phyloP scores from a whole-genome alignment of 2,329 filamentous ascomycete genomes.

The Microcyclospora tardicrescens region DNA sequence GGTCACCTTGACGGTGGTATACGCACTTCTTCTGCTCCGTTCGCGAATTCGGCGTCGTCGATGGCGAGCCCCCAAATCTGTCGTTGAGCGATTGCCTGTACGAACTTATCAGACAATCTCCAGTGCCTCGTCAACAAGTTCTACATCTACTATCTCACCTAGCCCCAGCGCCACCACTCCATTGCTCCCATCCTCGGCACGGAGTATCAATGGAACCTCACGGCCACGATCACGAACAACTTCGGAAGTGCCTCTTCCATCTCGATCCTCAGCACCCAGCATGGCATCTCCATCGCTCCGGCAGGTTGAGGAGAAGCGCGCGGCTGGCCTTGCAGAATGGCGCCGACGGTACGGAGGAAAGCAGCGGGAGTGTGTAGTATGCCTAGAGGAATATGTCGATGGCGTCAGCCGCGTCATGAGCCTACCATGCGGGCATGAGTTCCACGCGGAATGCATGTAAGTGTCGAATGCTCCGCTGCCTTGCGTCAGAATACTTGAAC shows the following conservation, averaged over 20 bases:
- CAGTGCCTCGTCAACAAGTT: slow-evolving; percentile 42
- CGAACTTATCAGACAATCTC: slow-evolving; percentile 84
- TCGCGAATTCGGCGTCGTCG: slow-evolving; percentile 77
- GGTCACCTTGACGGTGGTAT: slow-evolving; percentile 84
- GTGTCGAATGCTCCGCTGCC: slow-evolving; percentile 30
- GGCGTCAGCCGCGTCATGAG: slow-evolving; percentile 94
- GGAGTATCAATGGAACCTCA: slow-evolving; percentile 32
- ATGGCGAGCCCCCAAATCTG: slow-evolving; percentile 94
- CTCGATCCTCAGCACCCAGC: slow-evolving; percentile 12
- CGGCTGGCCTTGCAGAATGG: slow-evolving; percentile 37
- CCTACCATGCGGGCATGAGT: slow-evolving; percentile 91
- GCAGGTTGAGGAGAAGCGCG: slow-evolving; percentile 38
- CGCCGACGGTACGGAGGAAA: slow-evolving; percentile 48
- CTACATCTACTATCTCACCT: slow-evolving; percentile 13
- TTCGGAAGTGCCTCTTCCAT: slow-evolving; percentile 38
- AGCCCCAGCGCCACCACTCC: slow-evolving; percentile 51
- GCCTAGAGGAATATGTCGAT: slow-evolving; percentile 89
- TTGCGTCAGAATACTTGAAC: background rate
- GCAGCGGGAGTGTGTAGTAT: slow-evolving; percentile 86
- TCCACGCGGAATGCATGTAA: slow-evolving; percentile 97
- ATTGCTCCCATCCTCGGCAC: slow-evolving; percentile 44
- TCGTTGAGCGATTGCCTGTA: slow-evolving; percentile 88
- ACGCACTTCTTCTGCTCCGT: slow-evolving; percentile 72
- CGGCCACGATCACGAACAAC: slow-evolving; percentile 54
- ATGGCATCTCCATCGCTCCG: slow-evolving; percentile 19